These are phyloP conservation scores for Candida maesae DNA, from an alignment of 805 yeast genomes.

Conservation along the genomic window DNA sequence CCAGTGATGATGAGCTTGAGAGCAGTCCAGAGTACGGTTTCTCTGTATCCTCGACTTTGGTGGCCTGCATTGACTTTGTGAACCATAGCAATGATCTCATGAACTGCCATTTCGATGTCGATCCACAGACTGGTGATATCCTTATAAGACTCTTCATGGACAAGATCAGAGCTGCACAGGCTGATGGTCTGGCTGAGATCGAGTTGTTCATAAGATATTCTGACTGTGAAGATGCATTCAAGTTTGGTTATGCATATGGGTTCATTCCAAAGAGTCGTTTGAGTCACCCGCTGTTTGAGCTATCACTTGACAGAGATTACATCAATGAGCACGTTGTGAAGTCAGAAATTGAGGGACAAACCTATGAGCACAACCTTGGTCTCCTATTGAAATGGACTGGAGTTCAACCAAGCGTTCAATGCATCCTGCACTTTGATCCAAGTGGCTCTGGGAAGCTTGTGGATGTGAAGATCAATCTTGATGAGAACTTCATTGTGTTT, in stretches of 20 bases:
- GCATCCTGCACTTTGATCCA: conserved; percentile 26
- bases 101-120: conserved; percentile 63
- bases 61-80: conserved; percentile 65
- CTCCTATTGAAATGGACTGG: conserved; percentile 33
- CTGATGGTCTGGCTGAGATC: conserved; percentile 7
- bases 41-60: conserved; percentile 49
- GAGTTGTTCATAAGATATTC: conserved; percentile 45
- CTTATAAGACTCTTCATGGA: conserved; percentile 31
- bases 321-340: conserved; percentile 7
- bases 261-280: conserved; percentile 36
- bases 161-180: neutral
- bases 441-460: conserved; percentile 14
- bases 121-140: conserved; percentile 40
- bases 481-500: conserved; percentile 32
- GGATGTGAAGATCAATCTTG: conserved; percentile 27
- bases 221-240: conserved; percentile 38
- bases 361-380: conserved; percentile 21
- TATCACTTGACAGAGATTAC: conserved; percentile 30
- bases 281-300: conserved; percentile 28
- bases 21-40: conserved; percentile 34
- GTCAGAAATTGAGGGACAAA: conserved; percentile 9
- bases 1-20: conserved; percentile 5
- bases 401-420: conserved; percentile 39
- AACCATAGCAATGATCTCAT: conserved; percentile 47
- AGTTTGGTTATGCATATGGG: conserved; percentile 42